Base-by-base conservation (phyloP, 768 basidiomycete genomes). In the Lactarius quietus region DNA sequence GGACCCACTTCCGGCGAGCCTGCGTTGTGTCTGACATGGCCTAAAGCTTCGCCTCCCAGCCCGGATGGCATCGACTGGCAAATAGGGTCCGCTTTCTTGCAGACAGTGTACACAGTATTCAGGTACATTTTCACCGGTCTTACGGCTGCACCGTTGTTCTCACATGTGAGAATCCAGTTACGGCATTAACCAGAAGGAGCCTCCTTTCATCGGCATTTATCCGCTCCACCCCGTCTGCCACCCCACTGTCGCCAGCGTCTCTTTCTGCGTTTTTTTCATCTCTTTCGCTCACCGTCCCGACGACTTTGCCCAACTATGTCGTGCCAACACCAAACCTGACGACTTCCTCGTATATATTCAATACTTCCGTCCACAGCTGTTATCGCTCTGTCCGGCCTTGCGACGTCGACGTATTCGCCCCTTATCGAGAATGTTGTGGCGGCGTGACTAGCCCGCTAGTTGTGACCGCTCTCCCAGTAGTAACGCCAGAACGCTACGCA, bases 31-130 rank as follows among this genome's bases (percentile, higher is more conserved):
- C 75, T 92, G 51, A 78, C 88, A 29, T 93, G 91, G 91, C 90
- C 90, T 1, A 78, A 76, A 68, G 89, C 89, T 5, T 74, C 78
- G 23, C 79, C 85, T 9, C 91, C 89, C 0, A 87, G 80, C 63
- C 67, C 85, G 17, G 87, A 92, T 73, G 91, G 89, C 17, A 81
- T 93, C 59, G 91, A 93, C 70, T 93, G 91, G 91, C 89, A 92
- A 73, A 79, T 93, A 57, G 90, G 89, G 26, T 73, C 82, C 1
- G 80, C 87, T 0, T 92, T 92, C 73, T 71, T 93, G 61, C 81
- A 86, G 38, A 89, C 88, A 3, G 89, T 92, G 0, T 93, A 92
- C 73, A 86, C 88, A 6, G 78, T 92, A 45, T 92, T 84, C 80
- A 91, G 87, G 90, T 88, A 68, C 61, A 18, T 62, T 59, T 38